phyloP scores from a whole-genome alignment of 2,329 filamentous ascomycete genomes.

The Colletotrichum kahawae region DNA sequence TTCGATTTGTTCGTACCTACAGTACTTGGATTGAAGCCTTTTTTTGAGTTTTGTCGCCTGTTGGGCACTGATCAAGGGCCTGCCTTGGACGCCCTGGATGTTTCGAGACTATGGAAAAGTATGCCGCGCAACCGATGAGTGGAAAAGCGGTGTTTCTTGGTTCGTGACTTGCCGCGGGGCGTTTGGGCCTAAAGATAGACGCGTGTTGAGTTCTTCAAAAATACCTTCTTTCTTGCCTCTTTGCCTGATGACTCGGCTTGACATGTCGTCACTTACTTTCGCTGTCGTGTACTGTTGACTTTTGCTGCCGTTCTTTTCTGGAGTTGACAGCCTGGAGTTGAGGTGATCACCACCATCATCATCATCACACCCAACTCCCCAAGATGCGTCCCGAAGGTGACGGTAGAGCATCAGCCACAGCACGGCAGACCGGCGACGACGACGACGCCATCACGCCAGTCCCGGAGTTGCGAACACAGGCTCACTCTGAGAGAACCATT shows the following conservation, averaged over 20 bases:
- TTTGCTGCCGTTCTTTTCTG: neutral
- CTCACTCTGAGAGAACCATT: neutral
- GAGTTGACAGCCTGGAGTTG: neutral
- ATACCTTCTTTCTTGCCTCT: neutral
- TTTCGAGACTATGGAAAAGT: neutral
- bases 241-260: neutral
- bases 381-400: neutral
- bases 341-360: neutral
- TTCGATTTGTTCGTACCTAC: conserved; percentile 1
- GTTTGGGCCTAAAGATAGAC: neutral
- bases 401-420: neutral
- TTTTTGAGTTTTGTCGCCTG: neutral
- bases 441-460: neutral
- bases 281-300: neutral
- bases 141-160: neutral
- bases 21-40: neutral
- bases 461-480: neutral
- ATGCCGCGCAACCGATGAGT: neutral
- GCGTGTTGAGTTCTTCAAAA: neutral
- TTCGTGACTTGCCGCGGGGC: neutral
- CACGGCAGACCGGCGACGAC: neutral
- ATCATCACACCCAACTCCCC: neutral
- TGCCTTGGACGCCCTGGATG: neutral
- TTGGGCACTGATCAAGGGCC: neutral
- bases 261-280: neutral